These are phyloP conservation scores for Arthrocladium fulminans DNA, from an alignment of 2,329 filamentous ascomycete species.

Conservation along the genomic window DNA sequence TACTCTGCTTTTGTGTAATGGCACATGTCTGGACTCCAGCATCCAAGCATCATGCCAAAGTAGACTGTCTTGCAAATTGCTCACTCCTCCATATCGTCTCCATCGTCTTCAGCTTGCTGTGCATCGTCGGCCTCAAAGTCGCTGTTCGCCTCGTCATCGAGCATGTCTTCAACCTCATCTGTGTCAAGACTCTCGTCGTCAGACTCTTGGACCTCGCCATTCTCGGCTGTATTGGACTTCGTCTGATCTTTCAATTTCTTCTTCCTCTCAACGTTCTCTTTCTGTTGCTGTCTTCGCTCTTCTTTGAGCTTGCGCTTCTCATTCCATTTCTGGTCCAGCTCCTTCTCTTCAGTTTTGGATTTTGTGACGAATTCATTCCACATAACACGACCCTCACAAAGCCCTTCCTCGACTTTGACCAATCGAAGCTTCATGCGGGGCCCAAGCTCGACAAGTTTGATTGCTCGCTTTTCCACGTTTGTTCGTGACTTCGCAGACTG, in stretches of 20 bases:
- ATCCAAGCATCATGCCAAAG: background rate
- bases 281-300: conserved; percentile 69
- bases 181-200: conserved; percentile 46
- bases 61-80: background rate
- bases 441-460: conserved; percentile 86
- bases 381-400: conserved; percentile 84
- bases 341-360: conserved; percentile 63
- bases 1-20: too few species aligned
- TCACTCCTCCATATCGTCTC: conserved; percentile 36
- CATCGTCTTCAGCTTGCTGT: conserved; percentile 17
- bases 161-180: conserved; percentile 33
- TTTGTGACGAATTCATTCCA: conserved; percentile 97
- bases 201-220: conserved; percentile 42
- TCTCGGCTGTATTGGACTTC: conserved; percentile 32
- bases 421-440: conserved; percentile 81
- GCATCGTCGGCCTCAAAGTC: conserved; percentile 10
- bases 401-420: conserved; percentile 91
- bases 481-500: conserved; percentile 28
- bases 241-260: conserved; percentile 52
- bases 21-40: background rate
- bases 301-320: conserved; percentile 71
- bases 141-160: conserved; percentile 24
- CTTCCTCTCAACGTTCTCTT: conserved; percentile 84
- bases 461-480: conserved; percentile 69
- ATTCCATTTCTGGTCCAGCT: conserved; percentile 77